Base-by-base conservation (phyloP, 140 eudicot genomes). In the Erigeron philadelphicus region DNA sequence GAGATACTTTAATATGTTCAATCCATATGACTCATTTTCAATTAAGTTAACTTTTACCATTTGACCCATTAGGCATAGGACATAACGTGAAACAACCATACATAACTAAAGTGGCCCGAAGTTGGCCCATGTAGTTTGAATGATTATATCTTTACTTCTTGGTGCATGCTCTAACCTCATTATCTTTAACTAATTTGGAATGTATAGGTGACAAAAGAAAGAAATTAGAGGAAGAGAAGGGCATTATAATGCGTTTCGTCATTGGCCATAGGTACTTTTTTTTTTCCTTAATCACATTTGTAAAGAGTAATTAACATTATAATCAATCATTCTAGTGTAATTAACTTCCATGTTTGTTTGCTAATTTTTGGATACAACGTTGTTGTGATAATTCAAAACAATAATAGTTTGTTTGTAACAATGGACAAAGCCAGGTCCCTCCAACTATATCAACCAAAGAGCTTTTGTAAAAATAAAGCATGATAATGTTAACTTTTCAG, bases 211-310 rank as follows among this genome's bases (percentile, higher is more conserved):
- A 94, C 67, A 89, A 87, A 73, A 67, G 99, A 62, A 78, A 74
- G 77, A 87, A 82, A 70, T 55, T 94, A 72, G 99, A 94, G 82
- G 85, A 82, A 55, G 99, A 94, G 86, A 94, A 94, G 80, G 99
- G 99, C n/a, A 83, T 94, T 60, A 75, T 94, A 65, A 84, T 89
- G 64, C 97, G 99, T 44, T 94, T 94, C 15, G 95, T 94, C 81
- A 94, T 94, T 54, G 99, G 99, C 48, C 99, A 94, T 71, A 85
- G 99, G 99, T 94, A 25, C 18, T 44, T 42, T 15, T 9, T 13
- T 6, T 0, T n/a, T 64, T 53, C 63, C 1, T 62, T 72, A 16
- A 6, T 15, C 38, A 31, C 18, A 21, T 19, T 52, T 23, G 11
- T 54, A 35, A 59, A 38, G 15, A 76, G 13, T 15, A 12, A 6